Evolutionary conservation across 345 rosid genomes (phyloP), one percentile per base, ranked within the genome.

Genomic region (Camelina sativa): DNA sequence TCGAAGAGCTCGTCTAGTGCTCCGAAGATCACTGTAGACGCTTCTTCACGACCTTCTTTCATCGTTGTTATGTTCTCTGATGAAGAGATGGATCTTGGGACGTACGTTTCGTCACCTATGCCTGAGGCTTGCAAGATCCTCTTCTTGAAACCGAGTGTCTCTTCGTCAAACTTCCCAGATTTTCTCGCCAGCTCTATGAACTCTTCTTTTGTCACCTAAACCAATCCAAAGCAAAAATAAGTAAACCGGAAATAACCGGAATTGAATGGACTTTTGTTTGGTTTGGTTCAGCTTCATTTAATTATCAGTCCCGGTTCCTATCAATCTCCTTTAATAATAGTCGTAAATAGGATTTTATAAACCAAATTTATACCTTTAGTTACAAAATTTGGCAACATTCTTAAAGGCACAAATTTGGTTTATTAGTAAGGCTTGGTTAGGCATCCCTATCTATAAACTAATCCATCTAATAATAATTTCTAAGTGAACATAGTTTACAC

Each of bases 11-110:
- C 97, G 59, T 95, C 97, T 1, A 95, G 85, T 5, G 97, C 97
- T 0, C 97, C 96, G 10, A 95, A 92, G 74, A 95, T 92, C 15
- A 90, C 93, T 41, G 67, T 78, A 0, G 96, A 85, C 9, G 99
- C 97, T 77, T 95, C 99, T 2, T 77, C 54, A 3, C 97, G 86
- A 11, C 97, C 99, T 47, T 89, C 91, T 74, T 90, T 90, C 97
- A 95, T 92, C 58, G 99, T 92, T 4, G 86, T 58, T 65, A 83
- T 81, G 65, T 86, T 95, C 52, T 82, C 89, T 0, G 79, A 30
- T 0, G 87, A 81, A 61, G 81, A 82, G 4, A 95, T 68, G 2
- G 86, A 78, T 64, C 87, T 86, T 1, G 97, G 97, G 19, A 92
- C 75, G 80, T 86, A 95, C 10, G 97, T 92, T 47, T 90, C 92